Conservation (phyloP, 176 grass and related monocot species). For the Phragmites australis region DNA sequence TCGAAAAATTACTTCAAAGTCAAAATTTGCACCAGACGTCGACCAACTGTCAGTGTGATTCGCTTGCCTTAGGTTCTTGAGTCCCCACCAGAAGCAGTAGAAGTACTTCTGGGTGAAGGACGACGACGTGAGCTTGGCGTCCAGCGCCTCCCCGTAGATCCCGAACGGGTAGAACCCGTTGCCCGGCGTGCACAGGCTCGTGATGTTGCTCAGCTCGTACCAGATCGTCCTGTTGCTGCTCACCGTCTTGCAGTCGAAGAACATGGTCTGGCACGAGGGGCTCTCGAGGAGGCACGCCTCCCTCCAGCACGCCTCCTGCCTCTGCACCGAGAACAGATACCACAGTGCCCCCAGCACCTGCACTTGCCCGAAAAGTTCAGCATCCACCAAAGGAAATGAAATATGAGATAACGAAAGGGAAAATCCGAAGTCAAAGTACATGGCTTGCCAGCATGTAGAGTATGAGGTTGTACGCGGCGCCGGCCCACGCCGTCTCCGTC, state of each 20-base stretch:
- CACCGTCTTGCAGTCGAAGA: conserved; percentile 63
- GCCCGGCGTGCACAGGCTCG: conserved; percentile 51
- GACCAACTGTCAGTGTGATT: too few species aligned
- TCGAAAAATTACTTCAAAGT: too few species aligned
- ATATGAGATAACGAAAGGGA: background rate
- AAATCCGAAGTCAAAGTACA: conserved; percentile 33
- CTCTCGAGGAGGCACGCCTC: conserved; percentile 57
- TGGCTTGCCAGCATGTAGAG: conserved; percentile 99
- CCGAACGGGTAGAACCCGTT: conserved; percentile 79
- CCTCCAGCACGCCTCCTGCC: conserved; percentile 80
- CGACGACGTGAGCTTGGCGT: conserved; percentile 58
- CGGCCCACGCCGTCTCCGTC: conserved; percentile 87
- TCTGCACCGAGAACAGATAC: conserved; percentile 90
- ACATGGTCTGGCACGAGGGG: conserved; percentile 58
- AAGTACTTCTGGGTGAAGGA: conserved; percentile 90
- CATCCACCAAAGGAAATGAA: background rate
- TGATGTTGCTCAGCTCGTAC: conserved; percentile 62
- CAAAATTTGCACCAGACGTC: background rate
- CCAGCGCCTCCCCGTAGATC: conserved; percentile 76
- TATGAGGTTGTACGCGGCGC: conserved; percentile 93
- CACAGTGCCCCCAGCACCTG: conserved; percentile 89
- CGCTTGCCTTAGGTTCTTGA: conserved; percentile 86
- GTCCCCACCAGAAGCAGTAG: conserved; percentile 99
- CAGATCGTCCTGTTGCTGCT: conserved; percentile 41
- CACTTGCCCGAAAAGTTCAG: background rate